phyloP scores from a whole-genome alignment of 2,329 filamentous ascomycete species.

The Beauveria medogensis region DNA sequence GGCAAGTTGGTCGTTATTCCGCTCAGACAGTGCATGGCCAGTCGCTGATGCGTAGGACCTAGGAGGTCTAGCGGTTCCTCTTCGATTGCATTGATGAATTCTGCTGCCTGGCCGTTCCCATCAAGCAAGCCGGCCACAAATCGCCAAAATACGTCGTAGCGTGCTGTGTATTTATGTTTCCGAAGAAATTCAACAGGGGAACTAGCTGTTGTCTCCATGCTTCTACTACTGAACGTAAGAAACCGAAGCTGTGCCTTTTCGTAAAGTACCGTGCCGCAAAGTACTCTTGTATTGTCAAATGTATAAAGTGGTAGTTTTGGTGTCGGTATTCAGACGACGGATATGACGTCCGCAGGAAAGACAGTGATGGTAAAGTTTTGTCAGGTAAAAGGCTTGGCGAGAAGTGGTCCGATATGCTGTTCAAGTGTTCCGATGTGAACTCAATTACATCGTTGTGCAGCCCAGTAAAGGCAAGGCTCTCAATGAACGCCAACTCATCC shows the following conservation, averaged over 20 bases:
- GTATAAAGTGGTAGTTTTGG: conserved; percentile 31
- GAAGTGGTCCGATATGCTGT: conserved; percentile 1
- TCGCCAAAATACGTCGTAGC: conserved; percentile 34
- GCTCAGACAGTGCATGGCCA: conserved; percentile 30
- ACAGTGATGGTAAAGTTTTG: conserved; percentile 17
- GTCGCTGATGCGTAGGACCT: conserved; percentile 27
- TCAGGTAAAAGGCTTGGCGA: background rate
- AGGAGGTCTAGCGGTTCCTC: conserved; percentile 27
- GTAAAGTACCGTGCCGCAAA: conserved; percentile 33
- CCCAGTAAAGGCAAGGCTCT: conserved; percentile 28
- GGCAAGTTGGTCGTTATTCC: conserved; percentile 16
- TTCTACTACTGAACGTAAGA: no score
- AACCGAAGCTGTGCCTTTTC: conserved; percentile 14
- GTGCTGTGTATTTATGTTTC: conserved; percentile 28
- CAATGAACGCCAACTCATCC: conserved; percentile 10
- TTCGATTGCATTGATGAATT: conserved; percentile 25
- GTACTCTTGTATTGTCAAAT: no score
- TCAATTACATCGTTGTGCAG: conserved; percentile 23
- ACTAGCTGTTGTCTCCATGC: no score
- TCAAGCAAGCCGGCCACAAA: conserved; percentile 33
- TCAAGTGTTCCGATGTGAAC: background rate
- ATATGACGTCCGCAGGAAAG: conserved; percentile 30
- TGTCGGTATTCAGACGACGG: conserved; percentile 11
- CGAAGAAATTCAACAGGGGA: conserved; percentile 20
- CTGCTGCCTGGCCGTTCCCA: conserved; percentile 3